A percentile compares a stretch with the other conserved stretches of the same genome.
phyloP scores from a whole-genome alignment of 2,329 filamentous ascomycete species.

The Diaporthe destruens region DNA sequence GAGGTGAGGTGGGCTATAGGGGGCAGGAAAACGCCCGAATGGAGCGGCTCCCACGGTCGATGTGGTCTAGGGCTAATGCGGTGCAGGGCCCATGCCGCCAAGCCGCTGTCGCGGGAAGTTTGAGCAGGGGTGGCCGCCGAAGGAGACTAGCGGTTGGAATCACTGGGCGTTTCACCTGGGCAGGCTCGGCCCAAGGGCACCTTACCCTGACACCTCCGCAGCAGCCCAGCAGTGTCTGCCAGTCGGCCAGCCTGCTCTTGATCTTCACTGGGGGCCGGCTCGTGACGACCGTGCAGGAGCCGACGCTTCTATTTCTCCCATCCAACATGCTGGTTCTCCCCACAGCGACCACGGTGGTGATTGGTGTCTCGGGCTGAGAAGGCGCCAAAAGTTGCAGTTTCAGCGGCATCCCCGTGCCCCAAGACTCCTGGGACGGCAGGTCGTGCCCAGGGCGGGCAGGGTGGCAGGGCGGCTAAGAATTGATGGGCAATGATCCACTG shows the following conservation, averaged over 20 bases:
- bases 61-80: neutral
- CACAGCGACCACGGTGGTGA: conserved; percentile 7
- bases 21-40: conserved; percentile 9
- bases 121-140: neutral
- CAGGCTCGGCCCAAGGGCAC: conserved; percentile 7
- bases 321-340: neutral
- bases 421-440: neutral
- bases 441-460: conserved; percentile 15
- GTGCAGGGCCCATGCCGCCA: conserved; percentile 1
- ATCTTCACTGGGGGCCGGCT: neutral
- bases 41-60: neutral
- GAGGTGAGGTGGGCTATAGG: neutral
- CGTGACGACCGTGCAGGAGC: conserved; percentile 6
- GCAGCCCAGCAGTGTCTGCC: too few relatives aligned
- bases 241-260: too few relatives aligned
- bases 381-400: conserved; percentile 35
- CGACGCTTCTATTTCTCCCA: neutral
- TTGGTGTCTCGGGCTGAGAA: conserved; percentile 23
- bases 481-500: conserved; percentile 26
- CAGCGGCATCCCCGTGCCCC: conserved; percentile 22
- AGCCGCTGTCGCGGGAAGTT: conserved; percentile 29
- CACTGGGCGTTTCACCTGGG: conserved; percentile 30
- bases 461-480: conserved; percentile 1
- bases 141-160: conserved; percentile 5
- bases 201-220: neutral